Percentiles rank a stretch among this genome's conserved stretches.
Conservation (phyloP, 2,329 filamentous ascomycete genomes). For the Mollisia scopiformis region DNA sequence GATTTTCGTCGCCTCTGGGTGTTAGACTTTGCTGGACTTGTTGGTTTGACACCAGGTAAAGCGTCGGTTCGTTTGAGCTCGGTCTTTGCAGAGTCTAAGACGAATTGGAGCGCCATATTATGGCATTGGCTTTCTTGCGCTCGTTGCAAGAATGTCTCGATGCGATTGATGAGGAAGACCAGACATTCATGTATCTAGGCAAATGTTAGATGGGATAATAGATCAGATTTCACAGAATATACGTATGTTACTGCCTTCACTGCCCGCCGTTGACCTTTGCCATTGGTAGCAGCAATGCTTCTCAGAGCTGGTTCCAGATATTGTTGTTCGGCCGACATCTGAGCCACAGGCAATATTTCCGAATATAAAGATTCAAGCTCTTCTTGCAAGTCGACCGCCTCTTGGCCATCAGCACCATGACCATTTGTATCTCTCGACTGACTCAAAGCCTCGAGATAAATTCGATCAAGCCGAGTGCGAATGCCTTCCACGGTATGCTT, state of each 20-base stretch:
- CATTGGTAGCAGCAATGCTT: slow-evolving; percentile 46
- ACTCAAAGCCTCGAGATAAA: slow-evolving; percentile 53
- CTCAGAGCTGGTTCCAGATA: slow-evolving; percentile 63
- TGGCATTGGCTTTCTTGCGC: slow-evolving; percentile 51
- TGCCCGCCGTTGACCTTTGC: slow-evolving; percentile 48
- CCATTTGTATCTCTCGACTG: slow-evolving; percentile 15
- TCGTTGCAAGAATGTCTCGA: slow-evolving; percentile 44
- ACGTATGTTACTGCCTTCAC: slow-evolving; percentile 55
- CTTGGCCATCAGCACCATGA: slow-evolving; percentile 31
- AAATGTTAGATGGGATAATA: not conserved
- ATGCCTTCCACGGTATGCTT: slow-evolving; percentile 59
- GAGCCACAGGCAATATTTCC: slow-evolving; percentile 69
- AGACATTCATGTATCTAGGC: slow-evolving; percentile 55
- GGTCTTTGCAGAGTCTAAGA: slow-evolving; percentile 46
- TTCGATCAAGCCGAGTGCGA: slow-evolving; percentile 56
- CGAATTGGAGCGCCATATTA: slow-evolving; percentile 41
- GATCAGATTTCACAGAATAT: slow-evolving; percentile 26
- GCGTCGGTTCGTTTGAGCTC: slow-evolving; percentile 41
- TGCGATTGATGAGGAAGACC: slow-evolving; percentile 52
- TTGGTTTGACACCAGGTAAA: slow-evolving; percentile 1
- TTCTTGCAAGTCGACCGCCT: slow-evolving; percentile 56
- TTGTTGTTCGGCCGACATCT: slow-evolving; percentile 72
- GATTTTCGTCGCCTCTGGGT: slow-evolving; percentile 23
- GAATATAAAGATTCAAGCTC: slow-evolving; percentile 72
- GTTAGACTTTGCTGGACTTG: slow-evolving; percentile 23